phyloP scores from a whole-genome alignment of 2,329 filamentous ascomycete species.

The Tolypocladium inflatum region DNA sequence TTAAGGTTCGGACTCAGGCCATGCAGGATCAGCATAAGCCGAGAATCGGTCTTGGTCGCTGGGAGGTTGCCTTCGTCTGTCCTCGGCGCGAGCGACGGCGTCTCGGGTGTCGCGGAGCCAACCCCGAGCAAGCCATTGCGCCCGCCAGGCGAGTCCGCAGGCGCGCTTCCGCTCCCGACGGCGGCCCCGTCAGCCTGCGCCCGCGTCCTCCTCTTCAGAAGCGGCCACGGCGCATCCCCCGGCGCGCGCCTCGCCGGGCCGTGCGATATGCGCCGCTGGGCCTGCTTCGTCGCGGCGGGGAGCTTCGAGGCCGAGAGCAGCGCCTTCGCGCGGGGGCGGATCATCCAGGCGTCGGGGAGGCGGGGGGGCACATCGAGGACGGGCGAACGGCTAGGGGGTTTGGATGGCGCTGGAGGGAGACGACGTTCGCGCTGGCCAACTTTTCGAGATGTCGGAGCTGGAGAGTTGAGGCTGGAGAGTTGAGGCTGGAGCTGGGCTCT shows the following conservation, averaged over 20 bases:
- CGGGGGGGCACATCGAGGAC: neutral
- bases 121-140: neutral
- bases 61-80: neutral
- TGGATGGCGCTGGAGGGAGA: neutral
- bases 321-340: neutral
- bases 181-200: neutral
- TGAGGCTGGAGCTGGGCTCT: neutral
- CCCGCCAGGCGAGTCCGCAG: neutral
- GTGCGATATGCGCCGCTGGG: neutral
- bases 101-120: neutral
- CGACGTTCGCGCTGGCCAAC: neutral
- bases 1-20: slow-evolving; percentile 49
- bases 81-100: neutral
- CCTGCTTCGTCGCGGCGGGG: neutral
- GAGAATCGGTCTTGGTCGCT: neutral
- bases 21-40: slow-evolving; percentile 43
- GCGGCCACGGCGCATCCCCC: neutral
- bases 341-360: neutral
- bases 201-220: neutral
- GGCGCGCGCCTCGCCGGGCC: neutral
- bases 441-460: neutral
- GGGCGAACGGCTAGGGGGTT: neutral
- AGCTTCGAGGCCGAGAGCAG: neutral
- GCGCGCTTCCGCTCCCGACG: neutral
- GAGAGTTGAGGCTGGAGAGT: neutral